phyloP scores from a whole-genome alignment of 768 basidiomycete genomes.

The Mycena metata region DNA sequence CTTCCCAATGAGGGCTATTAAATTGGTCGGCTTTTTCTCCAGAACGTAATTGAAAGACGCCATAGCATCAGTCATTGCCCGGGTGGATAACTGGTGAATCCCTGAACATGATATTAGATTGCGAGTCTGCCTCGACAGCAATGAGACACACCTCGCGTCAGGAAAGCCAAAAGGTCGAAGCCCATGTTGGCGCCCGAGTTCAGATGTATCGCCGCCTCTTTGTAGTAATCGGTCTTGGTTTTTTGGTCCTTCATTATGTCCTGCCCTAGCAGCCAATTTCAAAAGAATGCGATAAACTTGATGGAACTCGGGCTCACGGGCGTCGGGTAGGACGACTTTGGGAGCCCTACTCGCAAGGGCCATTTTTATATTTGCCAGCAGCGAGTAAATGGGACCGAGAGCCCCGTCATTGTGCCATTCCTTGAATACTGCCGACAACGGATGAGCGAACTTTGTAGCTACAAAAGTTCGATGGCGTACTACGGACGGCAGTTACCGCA shows the following conservation, averaged over 20 bases:
- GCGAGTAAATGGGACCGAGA: slow-evolving; percentile 80
- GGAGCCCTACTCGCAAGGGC: slow-evolving; percentile 87
- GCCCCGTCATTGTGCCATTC: slow-evolving; percentile 62
- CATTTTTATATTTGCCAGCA: slow-evolving; percentile 90
- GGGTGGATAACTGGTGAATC: slow-evolving; percentile 83
- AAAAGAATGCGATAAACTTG: slow-evolving; percentile 16
- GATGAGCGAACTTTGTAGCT: slow-evolving; percentile 23
- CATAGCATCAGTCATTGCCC: slow-evolving; percentile 86
- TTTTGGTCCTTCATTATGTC: slow-evolving; percentile 72
- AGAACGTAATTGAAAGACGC: slow-evolving; percentile 87
- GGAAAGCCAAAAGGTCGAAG: slow-evolving; percentile 68
- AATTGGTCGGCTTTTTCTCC: slow-evolving; percentile 82
- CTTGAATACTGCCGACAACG: slow-evolving; percentile 60
- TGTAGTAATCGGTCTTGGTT: slow-evolving; percentile 76
- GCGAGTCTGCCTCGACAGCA: neutral
- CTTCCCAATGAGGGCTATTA: slow-evolving; percentile 91
- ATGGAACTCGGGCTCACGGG: slow-evolving; percentile 67
- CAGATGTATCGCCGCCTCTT: slow-evolving; percentile 76
- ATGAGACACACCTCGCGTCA: slow-evolving; percentile 70
- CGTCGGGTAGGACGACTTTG: slow-evolving; percentile 77
- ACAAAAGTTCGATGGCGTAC: slow-evolving; percentile 55
- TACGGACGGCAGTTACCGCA: slow-evolving; percentile 72
- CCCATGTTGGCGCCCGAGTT: slow-evolving; percentile 76
- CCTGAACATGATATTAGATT: slow-evolving; percentile 57
- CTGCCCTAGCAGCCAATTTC: slow-evolving; percentile 60